These are phyloP conservation scores for Verticillium dahliae DNA, from an alignment of 2,329 filamentous ascomycete genomes.

Conservation along the genomic window DNA sequence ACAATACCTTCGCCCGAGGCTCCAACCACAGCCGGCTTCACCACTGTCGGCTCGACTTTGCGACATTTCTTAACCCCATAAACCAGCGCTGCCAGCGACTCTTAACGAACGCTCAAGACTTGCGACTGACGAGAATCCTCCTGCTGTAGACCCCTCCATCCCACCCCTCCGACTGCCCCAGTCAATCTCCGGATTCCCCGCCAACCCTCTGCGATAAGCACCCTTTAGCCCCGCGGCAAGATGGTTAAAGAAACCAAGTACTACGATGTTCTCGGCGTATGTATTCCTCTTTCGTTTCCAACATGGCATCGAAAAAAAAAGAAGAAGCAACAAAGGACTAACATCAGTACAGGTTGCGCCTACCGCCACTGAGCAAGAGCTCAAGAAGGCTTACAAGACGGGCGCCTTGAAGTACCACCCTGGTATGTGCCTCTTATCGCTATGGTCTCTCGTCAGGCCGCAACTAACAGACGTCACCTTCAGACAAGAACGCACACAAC, in stretches of 20 bases:
- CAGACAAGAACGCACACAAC: conserved; percentile 96
- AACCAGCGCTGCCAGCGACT: background rate
- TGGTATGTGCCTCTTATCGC: conserved; percentile 44
- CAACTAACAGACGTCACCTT: conserved; percentile 10
- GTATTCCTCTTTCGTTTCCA: conserved; percentile 19
- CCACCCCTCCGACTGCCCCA: background rate
- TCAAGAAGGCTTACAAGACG: conserved; percentile 88
- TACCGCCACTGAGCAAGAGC: conserved; percentile 72
- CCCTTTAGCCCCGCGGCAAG: conserved; percentile 2
- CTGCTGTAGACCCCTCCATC: background rate
- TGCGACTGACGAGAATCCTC: background rate
- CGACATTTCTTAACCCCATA: background rate
- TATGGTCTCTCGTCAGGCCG: background rate
- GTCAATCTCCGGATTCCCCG: background rate
- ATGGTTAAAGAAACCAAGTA: conserved; percentile 78
- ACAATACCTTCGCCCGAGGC: background rate
- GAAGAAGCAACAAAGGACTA: too few species aligned
- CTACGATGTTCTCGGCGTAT: conserved; percentile 74
- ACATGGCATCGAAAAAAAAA: conserved; percentile 10
- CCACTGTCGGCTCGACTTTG: background rate
- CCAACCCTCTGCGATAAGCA: background rate
- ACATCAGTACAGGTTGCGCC: conserved; percentile 57
- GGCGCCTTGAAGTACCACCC: conserved; percentile 80
- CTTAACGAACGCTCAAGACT: background rate
- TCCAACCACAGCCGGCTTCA: background rate